Base-by-base conservation (phyloP, 768 basidiomycete genomes). In the Leccinellum luteum region DNA sequence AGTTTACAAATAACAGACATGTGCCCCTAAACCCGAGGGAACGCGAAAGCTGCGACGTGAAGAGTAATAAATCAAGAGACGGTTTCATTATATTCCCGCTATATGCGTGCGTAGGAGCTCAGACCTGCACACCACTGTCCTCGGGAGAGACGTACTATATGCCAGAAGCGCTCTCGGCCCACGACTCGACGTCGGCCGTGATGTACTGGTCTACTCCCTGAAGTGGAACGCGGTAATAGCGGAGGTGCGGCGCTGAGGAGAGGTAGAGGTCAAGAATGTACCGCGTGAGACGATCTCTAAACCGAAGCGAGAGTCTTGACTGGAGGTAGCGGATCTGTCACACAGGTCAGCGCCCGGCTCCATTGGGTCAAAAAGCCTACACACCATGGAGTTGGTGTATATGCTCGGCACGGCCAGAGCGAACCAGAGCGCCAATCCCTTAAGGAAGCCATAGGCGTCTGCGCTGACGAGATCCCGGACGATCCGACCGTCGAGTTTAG, bases 41-140 rank as follows among this genome's bases (percentile, higher is more conserved):
- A 15, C 86, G 84, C 0, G 92, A 87, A 12, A 98, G 84, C 66
- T 98, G 95, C 8, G 87, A 87, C 1, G 94, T 96, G 76, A 98
- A 98, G 48, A 98, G 85, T 25, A 94, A 72, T 44, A 97, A 77
- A 70, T 98, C 95, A 17, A 98, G 84, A 0, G 89, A 84, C 0
- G 96, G 95, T 68, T 98, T 98, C 60, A 95, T 84, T 34, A 97
- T 69, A 70, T 98, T 98, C 6, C 95, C 94, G 67, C 94, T 95
- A 41, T 28, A 50, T 35, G 25, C 6, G 14, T 4, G 45, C 17
- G 17, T 59, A 15, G 62, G n/a, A 7, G 1, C 10, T 25, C 6
- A 14, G 2, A 2, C 35, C 14, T 21, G 17, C 6, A 21, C 6
- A 48, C 19, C 53, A 7, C n/a, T 10, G 14, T n/a, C 35, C 35